phyloP scores from a whole-genome alignment of 495 filamentous ascomycete genomes.

The Saxispiralis lemnorum region DNA sequence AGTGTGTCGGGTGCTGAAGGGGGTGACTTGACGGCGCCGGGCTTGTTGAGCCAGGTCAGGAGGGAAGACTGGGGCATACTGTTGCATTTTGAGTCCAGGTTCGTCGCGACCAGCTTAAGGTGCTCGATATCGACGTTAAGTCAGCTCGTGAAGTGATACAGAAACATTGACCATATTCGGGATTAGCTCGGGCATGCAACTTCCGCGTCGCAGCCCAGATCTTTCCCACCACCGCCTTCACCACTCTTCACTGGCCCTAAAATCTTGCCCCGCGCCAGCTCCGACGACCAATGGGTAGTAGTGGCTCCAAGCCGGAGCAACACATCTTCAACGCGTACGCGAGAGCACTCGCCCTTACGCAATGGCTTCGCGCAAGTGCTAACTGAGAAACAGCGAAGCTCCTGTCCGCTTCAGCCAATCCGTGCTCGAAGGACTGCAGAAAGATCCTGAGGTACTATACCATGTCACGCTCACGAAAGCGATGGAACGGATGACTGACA shows the following conservation, averaged over 20 bases:
- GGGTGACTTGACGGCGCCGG: constrained; percentile 11
- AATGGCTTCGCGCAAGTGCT: neutral
- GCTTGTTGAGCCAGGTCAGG: constrained; percentile 24
- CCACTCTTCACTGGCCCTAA: too few relatives aligned
- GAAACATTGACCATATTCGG: neutral
- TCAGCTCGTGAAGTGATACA: too few relatives aligned
- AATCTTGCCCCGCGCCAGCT: neutral
- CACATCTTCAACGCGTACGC: constrained; percentile 26
- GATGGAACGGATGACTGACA: constrained; percentile 2
- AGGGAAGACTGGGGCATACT: constrained; percentile 23
- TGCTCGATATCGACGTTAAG: too few relatives aligned
- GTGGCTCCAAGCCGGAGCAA: constrained; percentile 22
- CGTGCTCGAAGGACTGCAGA: constrained; percentile 64
- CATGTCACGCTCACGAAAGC: neutral
- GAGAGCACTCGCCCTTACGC: neutral
- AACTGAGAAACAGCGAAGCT: constrained; percentile 39
- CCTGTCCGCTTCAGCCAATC: constrained; percentile 75
- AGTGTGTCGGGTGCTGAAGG: constrained; percentile 4
- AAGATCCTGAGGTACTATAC: constrained; percentile 56
- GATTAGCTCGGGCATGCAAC: neutral
- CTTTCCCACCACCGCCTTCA: neutral
- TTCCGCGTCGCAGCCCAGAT: too few relatives aligned
- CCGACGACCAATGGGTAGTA: constrained; percentile 21
- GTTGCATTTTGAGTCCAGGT: too few relatives aligned
- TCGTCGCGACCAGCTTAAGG: too few relatives aligned